Percentiles rank a stretch among this genome's conserved stretches.
Evolutionary conservation across 768 basidiomycete genomes (phyloP).

Genomic region (Russula vinacea): DNA sequence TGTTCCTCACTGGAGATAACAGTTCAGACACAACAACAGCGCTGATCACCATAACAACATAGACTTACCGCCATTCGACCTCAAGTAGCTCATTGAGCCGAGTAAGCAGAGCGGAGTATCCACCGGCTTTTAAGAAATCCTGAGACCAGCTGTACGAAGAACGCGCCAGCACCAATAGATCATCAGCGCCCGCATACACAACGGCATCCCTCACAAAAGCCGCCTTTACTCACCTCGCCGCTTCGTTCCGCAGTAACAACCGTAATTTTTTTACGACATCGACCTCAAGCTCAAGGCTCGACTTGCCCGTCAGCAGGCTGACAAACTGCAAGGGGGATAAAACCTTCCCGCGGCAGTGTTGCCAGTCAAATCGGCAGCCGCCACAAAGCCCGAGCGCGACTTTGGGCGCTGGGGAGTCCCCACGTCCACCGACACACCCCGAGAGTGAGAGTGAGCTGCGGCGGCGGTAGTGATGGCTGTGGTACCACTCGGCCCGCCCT

Average conservation of each 20-base stretch:
- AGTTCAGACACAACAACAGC: neutral
- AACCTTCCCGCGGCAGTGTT: conserved; percentile 40
- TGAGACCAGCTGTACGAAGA: conserved; percentile 76
- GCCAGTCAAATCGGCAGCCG: conserved; percentile 33
- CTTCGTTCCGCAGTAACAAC: conserved; percentile 83
- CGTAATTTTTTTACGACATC: conserved; percentile 85
- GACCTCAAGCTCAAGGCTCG: conserved; percentile 75
- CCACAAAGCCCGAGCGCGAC: conserved; percentile 44
- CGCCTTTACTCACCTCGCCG: conserved; percentile 58
- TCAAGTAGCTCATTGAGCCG: conserved; percentile 88
- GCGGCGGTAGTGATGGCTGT: neutral
- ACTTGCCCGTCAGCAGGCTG: conserved; percentile 61
- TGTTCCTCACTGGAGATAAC: conserved; percentile 79
- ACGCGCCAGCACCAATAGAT: neutral
- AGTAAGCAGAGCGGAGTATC: conserved; percentile 80
- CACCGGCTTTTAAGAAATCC: conserved; percentile 77
- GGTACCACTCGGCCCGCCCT: neutral
- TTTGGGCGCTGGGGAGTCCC: conserved; percentile 42
- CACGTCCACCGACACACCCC: conserved; percentile 62
- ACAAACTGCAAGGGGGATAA: conserved; percentile 65
- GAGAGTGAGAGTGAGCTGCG: conserved; percentile 40
- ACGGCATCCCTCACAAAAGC: neutral
- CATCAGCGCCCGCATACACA: conserved; percentile 15
- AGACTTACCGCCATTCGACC: conserved; percentile 88
- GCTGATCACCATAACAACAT: neutral